Evolutionary conservation across 768 basidiomycete species (phyloP).

Genomic region (Holtermanniella nyarrowii): DNA sequence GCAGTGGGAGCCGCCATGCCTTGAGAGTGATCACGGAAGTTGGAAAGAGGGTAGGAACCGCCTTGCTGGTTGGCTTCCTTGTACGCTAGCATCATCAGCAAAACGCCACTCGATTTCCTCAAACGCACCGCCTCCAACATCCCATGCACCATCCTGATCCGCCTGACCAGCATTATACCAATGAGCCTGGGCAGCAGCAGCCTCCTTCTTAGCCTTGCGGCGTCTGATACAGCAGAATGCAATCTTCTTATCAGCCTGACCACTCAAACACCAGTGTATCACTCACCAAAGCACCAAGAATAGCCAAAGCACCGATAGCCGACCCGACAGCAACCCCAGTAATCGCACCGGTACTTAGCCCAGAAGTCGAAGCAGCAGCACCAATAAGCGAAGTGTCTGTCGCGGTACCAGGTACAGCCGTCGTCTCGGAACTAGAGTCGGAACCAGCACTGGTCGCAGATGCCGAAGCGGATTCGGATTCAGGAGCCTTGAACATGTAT

Average conservation of each 20-base stretch:
- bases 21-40: constrained; percentile 1
- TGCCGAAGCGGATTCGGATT: constrained; percentile 6
- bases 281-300: constrained; percentile 22
- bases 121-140: background rate
- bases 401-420: constrained; percentile 17
- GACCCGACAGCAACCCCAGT: constrained; percentile 29
- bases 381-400: constrained; percentile 16
- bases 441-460: background rate
- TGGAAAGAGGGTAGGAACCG: constrained; percentile 11
- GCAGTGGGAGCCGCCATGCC: constrained; percentile 2
- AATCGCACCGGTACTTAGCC: constrained; percentile 15
- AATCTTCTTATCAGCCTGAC: constrained; percentile 2
- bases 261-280: background rate
- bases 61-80: constrained; percentile 11
- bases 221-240: constrained; percentile 22
- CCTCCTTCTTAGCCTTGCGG: constrained; percentile 12
- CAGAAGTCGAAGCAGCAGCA: background rate
- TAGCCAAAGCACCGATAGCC: constrained; percentile 20
- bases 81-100: constrained; percentile 3
- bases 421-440: background rate
- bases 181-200: constrained; percentile 10
- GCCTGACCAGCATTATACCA: constrained; percentile 9
- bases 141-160: background rate
- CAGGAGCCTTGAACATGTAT: constrained; percentile 29
- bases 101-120: no score